Conservation (phyloP, 2,329 filamentous ascomycete species). For the Camptophora hylomeconis region DNA sequence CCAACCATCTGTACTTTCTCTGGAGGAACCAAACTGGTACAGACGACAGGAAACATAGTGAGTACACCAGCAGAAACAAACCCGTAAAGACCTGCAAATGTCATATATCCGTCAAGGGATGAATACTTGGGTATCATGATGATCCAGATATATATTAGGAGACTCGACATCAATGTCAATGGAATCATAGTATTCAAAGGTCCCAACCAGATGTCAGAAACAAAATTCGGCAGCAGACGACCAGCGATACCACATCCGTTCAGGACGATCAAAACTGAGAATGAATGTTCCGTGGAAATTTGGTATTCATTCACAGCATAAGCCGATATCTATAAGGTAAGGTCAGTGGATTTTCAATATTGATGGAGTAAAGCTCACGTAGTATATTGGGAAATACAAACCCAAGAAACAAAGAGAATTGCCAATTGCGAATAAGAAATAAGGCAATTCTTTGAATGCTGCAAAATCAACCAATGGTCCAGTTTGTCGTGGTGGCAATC, state of each 20-base stretch:
- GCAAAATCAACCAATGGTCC: slow-evolving; percentile 38
- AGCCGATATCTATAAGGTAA: too few relatives aligned
- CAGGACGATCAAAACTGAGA: slow-evolving; percentile 40
- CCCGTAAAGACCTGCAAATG: slow-evolving; percentile 54
- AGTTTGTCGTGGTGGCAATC: slow-evolving; percentile 36
- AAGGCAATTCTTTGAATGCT: slow-evolving; percentile 39
- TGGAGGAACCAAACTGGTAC: slow-evolving; percentile 40
- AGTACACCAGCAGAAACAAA: slow-evolving; percentile 52
- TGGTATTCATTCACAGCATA: too few relatives aligned
- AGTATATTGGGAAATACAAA: too few relatives aligned
- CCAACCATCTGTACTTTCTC: slow-evolving; percentile 40
- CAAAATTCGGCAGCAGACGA: slow-evolving; percentile 21
- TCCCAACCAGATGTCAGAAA: slow-evolving; percentile 21
- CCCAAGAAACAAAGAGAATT: slow-evolving; percentile 38
- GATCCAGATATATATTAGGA: slow-evolving; percentile 46
- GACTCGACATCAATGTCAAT: slow-evolving; percentile 28
- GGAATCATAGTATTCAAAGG: slow-evolving; percentile 21
- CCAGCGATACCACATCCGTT: slow-evolving; percentile 32
- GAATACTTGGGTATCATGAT: too few relatives aligned
- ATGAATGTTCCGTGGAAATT: too few relatives aligned
- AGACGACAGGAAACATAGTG: slow-evolving; percentile 50
- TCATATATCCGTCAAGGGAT: too few relatives aligned
- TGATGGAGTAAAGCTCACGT: too few relatives aligned
- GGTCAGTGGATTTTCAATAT: too few relatives aligned
- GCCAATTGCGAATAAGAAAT: slow-evolving; percentile 29